Evolutionary conservation across 2,329 filamentous ascomycete genomes (phyloP).

Genomic region (Emydomyces testavorans): DNA sequence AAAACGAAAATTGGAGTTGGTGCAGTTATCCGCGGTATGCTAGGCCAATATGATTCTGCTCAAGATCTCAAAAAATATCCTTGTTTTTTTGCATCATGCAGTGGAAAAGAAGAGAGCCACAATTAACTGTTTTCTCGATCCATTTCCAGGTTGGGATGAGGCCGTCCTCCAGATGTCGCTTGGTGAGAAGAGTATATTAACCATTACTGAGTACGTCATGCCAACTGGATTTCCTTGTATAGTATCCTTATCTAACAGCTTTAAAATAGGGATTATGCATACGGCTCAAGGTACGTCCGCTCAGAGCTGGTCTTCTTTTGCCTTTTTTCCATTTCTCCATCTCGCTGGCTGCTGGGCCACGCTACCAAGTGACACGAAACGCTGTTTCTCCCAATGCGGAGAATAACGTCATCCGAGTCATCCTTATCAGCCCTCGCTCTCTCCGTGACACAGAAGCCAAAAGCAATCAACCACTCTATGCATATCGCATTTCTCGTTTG

Average conservation of each 20-base stretch:
- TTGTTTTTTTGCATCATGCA: background rate
- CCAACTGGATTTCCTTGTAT: background rate
- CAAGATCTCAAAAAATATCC: no score
- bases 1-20: constrained; percentile 67
- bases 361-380: constrained; percentile 1
- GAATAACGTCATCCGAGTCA: background rate
- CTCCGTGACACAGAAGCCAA: background rate
- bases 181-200: constrained; percentile 78
- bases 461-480: background rate
- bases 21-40: constrained; percentile 70
- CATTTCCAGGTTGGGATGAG: constrained; percentile 62
- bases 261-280: constrained; percentile 29
- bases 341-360: background rate
- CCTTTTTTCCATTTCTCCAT: background rate
- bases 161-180: constrained; percentile 76
- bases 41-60: background rate
- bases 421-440: background rate
- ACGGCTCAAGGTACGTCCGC: constrained; percentile 31
- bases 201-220: constrained; percentile 58
- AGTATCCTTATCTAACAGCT: background rate
- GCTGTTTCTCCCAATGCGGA: background rate
- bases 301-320: constrained; percentile 3
- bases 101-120: background rate
- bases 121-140: background rate
- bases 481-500: background rate